phyloP scores from a whole-genome alignment of 805 yeast genomes.

The Candida hungchunana region DNA sequence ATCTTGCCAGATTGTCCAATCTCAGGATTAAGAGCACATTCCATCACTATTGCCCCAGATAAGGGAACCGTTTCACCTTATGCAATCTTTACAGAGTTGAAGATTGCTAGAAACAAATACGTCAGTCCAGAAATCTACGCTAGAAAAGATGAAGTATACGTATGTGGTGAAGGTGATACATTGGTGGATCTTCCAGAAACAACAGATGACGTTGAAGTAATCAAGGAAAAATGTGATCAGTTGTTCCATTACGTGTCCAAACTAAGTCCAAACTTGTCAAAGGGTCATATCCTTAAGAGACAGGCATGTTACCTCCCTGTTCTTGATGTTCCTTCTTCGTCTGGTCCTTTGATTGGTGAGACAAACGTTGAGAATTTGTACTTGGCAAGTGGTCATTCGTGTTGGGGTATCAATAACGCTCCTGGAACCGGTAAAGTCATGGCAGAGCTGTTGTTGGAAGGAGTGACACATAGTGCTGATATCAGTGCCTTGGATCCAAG shows the following conservation, averaged over 20 bases:
- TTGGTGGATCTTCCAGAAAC: constrained; percentile 89
- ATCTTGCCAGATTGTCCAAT: constrained; percentile 91
- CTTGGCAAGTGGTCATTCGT: constrained; percentile 90
- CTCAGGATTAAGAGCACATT: constrained; percentile 90
- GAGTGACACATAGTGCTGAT: constrained; percentile 72
- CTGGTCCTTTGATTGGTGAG: constrained; percentile 93
- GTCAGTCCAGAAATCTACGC: constrained; percentile 95
- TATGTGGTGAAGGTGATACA: constrained; percentile 96
- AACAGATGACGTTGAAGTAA: constrained; percentile 89
- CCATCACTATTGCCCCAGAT: constrained; percentile 84
- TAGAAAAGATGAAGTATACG: constrained; percentile 90
- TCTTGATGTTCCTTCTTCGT: constrained; percentile 83
- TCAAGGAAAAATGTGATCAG: constrained; percentile 82
- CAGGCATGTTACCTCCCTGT: constrained; percentile 98
- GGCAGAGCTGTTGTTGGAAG: constrained; percentile 84
- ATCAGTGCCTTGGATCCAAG: constrained; percentile 82
- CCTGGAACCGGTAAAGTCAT: constrained; percentile 94
- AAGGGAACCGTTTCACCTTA: constrained; percentile 78
- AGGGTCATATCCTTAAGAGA: constrained; percentile 71
- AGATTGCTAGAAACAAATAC: constrained; percentile 59
- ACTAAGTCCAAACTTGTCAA: constrained; percentile 61
- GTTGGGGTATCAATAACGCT: constrained; percentile 98
- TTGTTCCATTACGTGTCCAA: constrained; percentile 77
- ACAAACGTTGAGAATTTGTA: constrained; percentile 78
- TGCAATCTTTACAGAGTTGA: constrained; percentile 90